A percentile compares a stretch with the other conserved stretches of the same genome.
Evolutionary conservation across 441 rosid genomes (phyloP).

Genomic region (Gossypium schwendimanii): DNA sequence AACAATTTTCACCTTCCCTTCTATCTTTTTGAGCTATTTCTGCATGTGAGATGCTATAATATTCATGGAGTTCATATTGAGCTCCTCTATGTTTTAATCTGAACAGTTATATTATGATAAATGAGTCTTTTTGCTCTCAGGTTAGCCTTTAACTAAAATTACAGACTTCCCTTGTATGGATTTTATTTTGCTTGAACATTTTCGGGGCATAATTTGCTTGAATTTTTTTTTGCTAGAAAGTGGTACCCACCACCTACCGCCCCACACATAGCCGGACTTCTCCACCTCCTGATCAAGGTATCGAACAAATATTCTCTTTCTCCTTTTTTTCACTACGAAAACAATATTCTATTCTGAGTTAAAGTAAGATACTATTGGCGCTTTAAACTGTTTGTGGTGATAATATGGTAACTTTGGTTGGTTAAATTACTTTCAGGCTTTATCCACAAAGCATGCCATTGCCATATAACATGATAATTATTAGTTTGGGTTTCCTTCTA

Average conservation of each 20-base stretch:
- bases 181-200: background rate
- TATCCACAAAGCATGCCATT: background rate
- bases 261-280: conserved; percentile 73
- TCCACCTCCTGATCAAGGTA: conserved; percentile 89
- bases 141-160: background rate
- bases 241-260: conserved; percentile 59
- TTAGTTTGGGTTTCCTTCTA: background rate
- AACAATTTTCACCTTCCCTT: background rate
- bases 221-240: conserved; percentile 36
- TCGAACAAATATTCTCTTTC: background rate
- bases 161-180: background rate
- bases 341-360: background rate
- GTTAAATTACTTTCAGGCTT: background rate
- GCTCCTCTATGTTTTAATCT: background rate
- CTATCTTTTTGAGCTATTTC: background rate
- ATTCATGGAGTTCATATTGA: conserved; percentile 6
- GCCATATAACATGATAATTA: no score
- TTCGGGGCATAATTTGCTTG: background rate
- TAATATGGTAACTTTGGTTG: conserved; percentile 11
- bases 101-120: background rate
- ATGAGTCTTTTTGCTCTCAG: background rate
- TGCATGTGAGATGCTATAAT: background rate
- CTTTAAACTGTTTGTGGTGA: conserved; percentile 1
- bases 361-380: background rate
- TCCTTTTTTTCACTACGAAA: background rate